Evolutionary conservation across 2,329 filamentous ascomycete species (phyloP).

Genomic region (Ceratocystis lukuohia): DNA sequence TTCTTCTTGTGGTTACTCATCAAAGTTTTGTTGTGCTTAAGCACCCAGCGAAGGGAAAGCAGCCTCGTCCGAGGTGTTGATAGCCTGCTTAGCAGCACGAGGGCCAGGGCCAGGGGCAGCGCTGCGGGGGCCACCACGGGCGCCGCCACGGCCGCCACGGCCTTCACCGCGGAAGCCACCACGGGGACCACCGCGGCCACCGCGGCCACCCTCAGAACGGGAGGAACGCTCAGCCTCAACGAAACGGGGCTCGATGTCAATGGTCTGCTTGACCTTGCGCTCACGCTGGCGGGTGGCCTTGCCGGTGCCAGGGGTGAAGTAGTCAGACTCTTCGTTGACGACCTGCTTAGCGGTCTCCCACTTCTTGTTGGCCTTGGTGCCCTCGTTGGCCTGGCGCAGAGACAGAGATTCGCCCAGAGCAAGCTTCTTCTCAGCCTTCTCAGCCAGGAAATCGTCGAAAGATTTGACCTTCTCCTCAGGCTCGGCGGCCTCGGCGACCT

Average conservation of each 20-base stretch:
- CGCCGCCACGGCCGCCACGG: constrained; percentile 35
- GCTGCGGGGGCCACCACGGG: constrained; percentile 32
- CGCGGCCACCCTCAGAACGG: constrained; percentile 36
- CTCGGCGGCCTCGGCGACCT: constrained; percentile 40
- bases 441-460: constrained; percentile 74
- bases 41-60: constrained; percentile 50
- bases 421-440: constrained; percentile 59
- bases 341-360: constrained; percentile 73
- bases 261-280: constrained; percentile 78
- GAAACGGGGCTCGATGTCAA: constrained; percentile 79
- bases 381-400: constrained; percentile 86
- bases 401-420: constrained; percentile 51
- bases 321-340: constrained; percentile 55
- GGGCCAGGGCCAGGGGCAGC: constrained; percentile 30
- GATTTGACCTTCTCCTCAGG: constrained; percentile 81
- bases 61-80: constrained; percentile 45
- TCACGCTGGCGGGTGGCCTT: constrained; percentile 79
- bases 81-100: constrained; percentile 22
- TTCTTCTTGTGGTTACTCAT: not conserved
- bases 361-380: constrained; percentile 77
- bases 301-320: constrained; percentile 58
- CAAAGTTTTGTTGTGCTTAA: constrained; percentile 30
- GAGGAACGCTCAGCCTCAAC: constrained; percentile 53
- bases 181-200: constrained; percentile 38
- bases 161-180: constrained; percentile 36